These are phyloP conservation scores for Phialemonium atrogriseum DNA, from an alignment of 2,329 filamentous ascomycete genomes.

Conservation along the genomic window DNA sequence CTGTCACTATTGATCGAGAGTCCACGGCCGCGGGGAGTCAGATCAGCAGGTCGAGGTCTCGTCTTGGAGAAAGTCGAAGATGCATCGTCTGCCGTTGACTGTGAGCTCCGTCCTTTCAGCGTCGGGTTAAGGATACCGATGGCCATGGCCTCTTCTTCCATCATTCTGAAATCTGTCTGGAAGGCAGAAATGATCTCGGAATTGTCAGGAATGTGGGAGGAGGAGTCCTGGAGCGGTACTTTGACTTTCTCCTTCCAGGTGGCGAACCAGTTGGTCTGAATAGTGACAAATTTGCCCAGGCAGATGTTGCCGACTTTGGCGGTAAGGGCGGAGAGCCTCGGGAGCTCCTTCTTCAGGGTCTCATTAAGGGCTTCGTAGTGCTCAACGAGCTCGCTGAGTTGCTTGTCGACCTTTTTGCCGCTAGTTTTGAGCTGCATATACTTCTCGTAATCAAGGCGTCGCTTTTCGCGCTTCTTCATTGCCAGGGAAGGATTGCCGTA, in stretches of 20 bases:
- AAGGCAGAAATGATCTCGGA: conserved; percentile 71
- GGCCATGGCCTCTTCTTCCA: conserved; percentile 61
- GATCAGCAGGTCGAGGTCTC: conserved; percentile 39
- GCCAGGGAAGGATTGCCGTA: conserved; percentile 79
- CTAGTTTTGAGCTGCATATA: conserved; percentile 68
- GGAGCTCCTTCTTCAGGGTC: conserved; percentile 85
- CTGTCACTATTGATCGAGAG: conserved; percentile 55
- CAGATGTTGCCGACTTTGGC: conserved; percentile 78
- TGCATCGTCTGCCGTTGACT: conserved; percentile 48
- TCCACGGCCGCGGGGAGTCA: conserved; percentile 45
- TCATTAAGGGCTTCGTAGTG: conserved; percentile 90
- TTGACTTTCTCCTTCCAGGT: conserved; percentile 80
- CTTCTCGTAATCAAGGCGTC: conserved; percentile 81
- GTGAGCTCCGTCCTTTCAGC: conserved; percentile 49
- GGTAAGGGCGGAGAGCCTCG: conserved; percentile 72
- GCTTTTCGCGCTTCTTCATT: conserved; percentile 91
- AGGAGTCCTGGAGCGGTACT: conserved; percentile 58
- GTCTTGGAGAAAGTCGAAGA: conserved; percentile 36
- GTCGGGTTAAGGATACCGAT: conserved; percentile 73
- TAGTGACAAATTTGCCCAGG: conserved; percentile 72
- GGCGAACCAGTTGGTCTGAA: conserved; percentile 75
- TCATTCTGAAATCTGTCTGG: conserved; percentile 67
- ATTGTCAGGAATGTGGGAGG: conserved; percentile 55
- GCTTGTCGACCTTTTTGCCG: conserved; percentile 81
- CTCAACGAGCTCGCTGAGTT: conserved; percentile 74